Conservation (phyloP, 202 grass and related monocot species). For the Eragrostis tef region DNA sequence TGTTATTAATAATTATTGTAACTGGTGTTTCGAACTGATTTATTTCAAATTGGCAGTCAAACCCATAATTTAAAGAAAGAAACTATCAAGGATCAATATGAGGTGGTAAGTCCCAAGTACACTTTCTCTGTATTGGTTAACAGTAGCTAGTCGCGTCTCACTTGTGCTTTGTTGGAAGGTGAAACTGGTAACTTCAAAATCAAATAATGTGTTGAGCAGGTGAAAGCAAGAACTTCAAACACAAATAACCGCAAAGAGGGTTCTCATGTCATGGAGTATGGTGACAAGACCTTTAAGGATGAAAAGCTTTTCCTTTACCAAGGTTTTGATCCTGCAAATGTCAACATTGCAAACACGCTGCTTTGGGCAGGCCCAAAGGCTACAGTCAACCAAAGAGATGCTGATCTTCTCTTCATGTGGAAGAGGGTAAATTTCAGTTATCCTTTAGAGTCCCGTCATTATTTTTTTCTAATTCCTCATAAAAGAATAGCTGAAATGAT, state of each 20-base stretch:
- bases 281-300: conserved; percentile 79
- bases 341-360: conserved; percentile 55
- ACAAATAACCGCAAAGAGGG: conserved; percentile 42
- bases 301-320: conserved; percentile 90
- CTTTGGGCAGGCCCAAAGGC: conserved; percentile 49
- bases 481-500: neutral
- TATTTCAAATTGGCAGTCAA: conserved; percentile 59
- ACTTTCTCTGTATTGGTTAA: conserved; percentile 6
- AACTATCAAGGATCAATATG: conserved; percentile 77
- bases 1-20: conserved; percentile 1
- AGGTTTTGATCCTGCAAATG: conserved; percentile 80
- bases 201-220: conserved; percentile 40
- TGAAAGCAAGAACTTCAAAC: conserved; percentile 78
- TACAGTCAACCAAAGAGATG: conserved; percentile 84
- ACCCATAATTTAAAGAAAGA: conserved; percentile 78
- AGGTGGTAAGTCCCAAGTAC: conserved; percentile 58
- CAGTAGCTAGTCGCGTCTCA: neutral
- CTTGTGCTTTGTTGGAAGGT: conserved; percentile 46
- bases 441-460: conserved; percentile 22
- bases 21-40: conserved; percentile 26
- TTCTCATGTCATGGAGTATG: conserved; percentile 97
- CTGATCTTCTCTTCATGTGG: conserved; percentile 88
- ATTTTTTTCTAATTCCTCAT: neutral
- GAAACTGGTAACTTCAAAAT: neutral
- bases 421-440: conserved; percentile 56